These are phyloP conservation scores for Pholiota microspora DNA, from an alignment of 768 basidiomycete genomes.

Conservation along the genomic window DNA sequence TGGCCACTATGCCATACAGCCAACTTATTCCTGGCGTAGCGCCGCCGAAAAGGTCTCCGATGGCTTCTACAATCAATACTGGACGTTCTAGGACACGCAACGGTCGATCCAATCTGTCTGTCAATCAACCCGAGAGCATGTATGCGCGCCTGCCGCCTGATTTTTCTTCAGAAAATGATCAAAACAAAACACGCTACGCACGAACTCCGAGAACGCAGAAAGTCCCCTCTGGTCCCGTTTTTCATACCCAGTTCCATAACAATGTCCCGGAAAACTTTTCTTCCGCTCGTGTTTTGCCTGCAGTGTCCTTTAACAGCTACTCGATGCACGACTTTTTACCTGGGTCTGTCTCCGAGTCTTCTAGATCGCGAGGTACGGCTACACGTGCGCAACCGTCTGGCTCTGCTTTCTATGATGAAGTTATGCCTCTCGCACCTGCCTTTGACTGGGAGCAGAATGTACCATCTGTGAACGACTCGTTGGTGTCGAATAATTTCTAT, in stretches of 20 bases:
- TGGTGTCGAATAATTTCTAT: background rate
- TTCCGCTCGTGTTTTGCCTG: background rate
- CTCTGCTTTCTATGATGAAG: background rate
- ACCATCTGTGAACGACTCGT: background rate
- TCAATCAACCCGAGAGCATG: slow-evolving; percentile 5
- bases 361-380: background rate
- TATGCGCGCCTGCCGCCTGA: background rate
- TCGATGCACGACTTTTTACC: background rate
- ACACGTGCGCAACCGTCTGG: background rate
- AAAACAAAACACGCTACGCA: background rate
- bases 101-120: slow-evolving; percentile 4
- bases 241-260: background rate
- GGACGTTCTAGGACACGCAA: background rate
- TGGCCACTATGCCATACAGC: background rate
- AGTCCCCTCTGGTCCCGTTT: background rate
- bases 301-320: background rate
- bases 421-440: slow-evolving; percentile 9
- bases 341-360: background rate
- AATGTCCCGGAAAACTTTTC: background rate
- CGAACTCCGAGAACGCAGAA: background rate
- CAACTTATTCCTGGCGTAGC: slow-evolving; percentile 8
- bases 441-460: slow-evolving; percentile 14
- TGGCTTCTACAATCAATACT: background rate
- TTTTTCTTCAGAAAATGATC: background rate
- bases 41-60: slow-evolving; percentile 13